Evolutionary conservation across 768 basidiomycete species (phyloP).

Genomic region (Russula ochroleuca): DNA sequence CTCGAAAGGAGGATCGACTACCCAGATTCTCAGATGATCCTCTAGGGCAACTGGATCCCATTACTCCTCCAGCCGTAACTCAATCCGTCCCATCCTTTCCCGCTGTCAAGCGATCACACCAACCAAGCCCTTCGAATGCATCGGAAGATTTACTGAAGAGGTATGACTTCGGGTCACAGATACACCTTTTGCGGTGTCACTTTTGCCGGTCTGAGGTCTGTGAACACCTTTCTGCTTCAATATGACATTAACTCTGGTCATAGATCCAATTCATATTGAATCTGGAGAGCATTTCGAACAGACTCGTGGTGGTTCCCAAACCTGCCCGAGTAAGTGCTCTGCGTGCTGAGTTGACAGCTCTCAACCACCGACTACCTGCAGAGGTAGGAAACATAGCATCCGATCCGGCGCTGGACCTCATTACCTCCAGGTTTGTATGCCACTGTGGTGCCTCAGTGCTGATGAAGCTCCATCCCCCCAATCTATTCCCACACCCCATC

Average conservation of each 20-base stretch:
- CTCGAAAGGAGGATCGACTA: slow-evolving; percentile 48
- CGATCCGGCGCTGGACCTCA: slow-evolving; percentile 17
- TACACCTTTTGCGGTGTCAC: slow-evolving; percentile 73
- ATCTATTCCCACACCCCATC: slow-evolving; percentile 62
- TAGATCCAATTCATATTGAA: slow-evolving; percentile 83
- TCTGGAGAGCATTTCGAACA: slow-evolving; percentile 89
- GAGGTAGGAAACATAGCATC: slow-evolving; percentile 53
- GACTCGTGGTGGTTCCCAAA: slow-evolving; percentile 85
- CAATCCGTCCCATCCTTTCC: slow-evolving; percentile 72
- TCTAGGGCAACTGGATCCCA: slow-evolving; percentile 58
- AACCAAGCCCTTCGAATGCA: slow-evolving; percentile 42
- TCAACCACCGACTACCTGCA: slow-evolving; percentile 95
- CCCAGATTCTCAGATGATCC: slow-evolving; percentile 69
- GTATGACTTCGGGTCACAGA: slow-evolving; percentile 65
- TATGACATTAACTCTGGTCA: slow-evolving; percentile 23
- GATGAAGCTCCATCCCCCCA: slow-evolving; percentile 44
- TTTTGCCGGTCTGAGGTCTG: slow-evolving; percentile 84
- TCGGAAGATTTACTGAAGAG: slow-evolving; percentile 58
- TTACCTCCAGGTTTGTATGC: slow-evolving; percentile 67
- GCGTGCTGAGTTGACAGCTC: slow-evolving; percentile 87
- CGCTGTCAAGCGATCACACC: slow-evolving; percentile 43
- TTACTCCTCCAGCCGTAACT: slow-evolving; percentile 44
- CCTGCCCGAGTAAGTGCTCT: slow-evolving; percentile 95
- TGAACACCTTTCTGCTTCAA: slow-evolving; percentile 16
- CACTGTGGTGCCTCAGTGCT: slow-evolving; percentile 80